Evolutionary conservation across 352 stramenopile genomes (phyloP).

Genomic region (Phytopythium kandeliae): DNA sequence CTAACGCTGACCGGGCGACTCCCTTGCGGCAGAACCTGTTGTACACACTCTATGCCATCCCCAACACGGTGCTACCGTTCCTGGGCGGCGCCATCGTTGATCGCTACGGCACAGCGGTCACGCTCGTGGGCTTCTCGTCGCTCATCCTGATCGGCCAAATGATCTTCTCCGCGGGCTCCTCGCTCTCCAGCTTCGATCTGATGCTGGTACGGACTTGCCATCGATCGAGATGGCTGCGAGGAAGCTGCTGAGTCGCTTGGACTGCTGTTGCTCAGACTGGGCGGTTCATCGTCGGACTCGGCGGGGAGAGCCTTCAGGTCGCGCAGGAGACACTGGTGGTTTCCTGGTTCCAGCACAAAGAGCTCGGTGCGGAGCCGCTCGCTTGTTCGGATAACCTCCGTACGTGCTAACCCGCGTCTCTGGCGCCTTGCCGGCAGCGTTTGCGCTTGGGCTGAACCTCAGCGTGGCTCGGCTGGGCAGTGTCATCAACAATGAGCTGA

Average conservation of each 20-base stretch:
- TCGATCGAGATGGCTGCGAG: background rate
- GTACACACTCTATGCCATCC: conserved; percentile 92
- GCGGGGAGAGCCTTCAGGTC: conserved; percentile 89
- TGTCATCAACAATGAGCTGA: conserved; percentile 92
- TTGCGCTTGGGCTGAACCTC: conserved; percentile 91
- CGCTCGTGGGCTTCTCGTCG: conserved; percentile 82
- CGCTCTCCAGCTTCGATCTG: conserved; percentile 63
- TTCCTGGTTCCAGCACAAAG: conserved; percentile 91
- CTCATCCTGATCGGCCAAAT: conserved; percentile 82
- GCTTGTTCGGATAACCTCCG: background rate
- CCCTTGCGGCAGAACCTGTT: conserved; percentile 74
- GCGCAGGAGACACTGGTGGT: conserved; percentile 87
- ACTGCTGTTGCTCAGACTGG: too few relatives aligned
- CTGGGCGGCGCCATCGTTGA: conserved; percentile 91
- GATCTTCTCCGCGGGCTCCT: conserved; percentile 86
- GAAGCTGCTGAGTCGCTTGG: too few relatives aligned
- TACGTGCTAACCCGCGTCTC: background rate
- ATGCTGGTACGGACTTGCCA: conserved; percentile 43
- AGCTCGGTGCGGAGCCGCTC: conserved; percentile 39
- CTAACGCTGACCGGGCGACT: background rate
- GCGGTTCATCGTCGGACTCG: conserved; percentile 89
- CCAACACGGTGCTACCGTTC: conserved; percentile 91
- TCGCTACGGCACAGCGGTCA: conserved; percentile 76
- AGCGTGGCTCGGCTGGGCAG: conserved; percentile 86
- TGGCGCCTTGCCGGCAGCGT: conserved; percentile 27